A percentile compares a stretch with the other conserved stretches of the same genome.
Conservation (phyloP, 2,329 filamentous ascomycete genomes). For the Lachnellula cervina region DNA sequence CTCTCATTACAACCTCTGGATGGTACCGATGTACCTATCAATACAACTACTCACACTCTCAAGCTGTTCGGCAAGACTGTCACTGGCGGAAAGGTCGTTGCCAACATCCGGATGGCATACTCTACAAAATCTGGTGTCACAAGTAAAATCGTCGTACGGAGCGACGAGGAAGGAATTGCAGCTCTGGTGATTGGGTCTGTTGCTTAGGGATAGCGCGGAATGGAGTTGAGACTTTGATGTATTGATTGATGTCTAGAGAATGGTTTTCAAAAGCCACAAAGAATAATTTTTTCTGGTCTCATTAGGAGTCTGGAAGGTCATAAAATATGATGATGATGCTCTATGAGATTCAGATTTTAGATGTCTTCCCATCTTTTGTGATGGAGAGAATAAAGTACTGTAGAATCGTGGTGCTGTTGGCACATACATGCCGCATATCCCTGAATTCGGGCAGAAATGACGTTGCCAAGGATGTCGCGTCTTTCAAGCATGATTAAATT, state of each 20-base stretch:
- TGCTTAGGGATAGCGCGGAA: constrained; percentile 38
- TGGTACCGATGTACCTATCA: constrained; percentile 85
- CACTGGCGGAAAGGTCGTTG: constrained; percentile 81
- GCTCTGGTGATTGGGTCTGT: constrained; percentile 79
- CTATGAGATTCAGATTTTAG: not conserved
- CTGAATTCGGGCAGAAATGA: constrained; percentile 12
- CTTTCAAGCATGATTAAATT: constrained; percentile 8
- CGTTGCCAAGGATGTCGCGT: constrained; percentile 14
- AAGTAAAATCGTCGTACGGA: constrained; percentile 87
- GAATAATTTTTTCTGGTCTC: constrained; percentile 3
- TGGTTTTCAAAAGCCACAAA: constrained; percentile 17
- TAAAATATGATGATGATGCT: constrained; percentile 7
- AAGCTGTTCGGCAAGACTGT: constrained; percentile 96
- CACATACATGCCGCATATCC: not conserved
- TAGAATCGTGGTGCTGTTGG: not conserved
- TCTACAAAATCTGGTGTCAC: constrained; percentile 90
- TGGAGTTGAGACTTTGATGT: constrained; percentile 27
- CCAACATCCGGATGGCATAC: constrained; percentile 86
- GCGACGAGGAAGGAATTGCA: constrained; percentile 89
- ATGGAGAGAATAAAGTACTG: not conserved
- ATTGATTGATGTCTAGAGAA: constrained; percentile 29
- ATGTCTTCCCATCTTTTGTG: not conserved
- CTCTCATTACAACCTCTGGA: constrained; percentile 91
- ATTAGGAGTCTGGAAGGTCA: constrained; percentile 8
- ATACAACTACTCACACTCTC: constrained; percentile 84